Conservation (phyloP, 148 eudicot species). For the Chenopodium quinoa region DNA sequence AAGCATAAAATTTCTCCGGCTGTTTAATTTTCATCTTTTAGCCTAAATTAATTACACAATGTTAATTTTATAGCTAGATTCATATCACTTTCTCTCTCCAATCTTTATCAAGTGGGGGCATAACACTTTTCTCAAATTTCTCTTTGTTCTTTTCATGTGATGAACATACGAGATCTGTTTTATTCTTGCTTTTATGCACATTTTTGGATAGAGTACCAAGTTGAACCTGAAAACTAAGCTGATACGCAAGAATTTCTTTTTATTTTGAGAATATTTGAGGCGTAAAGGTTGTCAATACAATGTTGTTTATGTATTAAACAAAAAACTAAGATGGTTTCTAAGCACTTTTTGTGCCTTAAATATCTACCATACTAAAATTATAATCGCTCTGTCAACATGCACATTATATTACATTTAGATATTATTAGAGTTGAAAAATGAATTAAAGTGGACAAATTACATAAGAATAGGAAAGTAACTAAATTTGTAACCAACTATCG, state of each 20-base stretch:
- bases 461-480: too few relatives aligned
- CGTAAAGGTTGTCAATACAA: neutral
- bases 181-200: conserved; percentile 11
- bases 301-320: neutral
- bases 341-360: too few relatives aligned
- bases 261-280: neutral
- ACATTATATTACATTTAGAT: too few relatives aligned
- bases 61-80: neutral
- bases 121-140: conserved; percentile 8
- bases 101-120: conserved; percentile 16
- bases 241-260: conserved; percentile 6
- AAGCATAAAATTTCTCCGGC: conserved; percentile 5
- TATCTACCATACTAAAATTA: too few relatives aligned
- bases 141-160: conserved; percentile 6
- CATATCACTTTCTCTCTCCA: conserved; percentile 7
- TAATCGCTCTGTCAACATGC: too few relatives aligned
- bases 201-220: neutral
- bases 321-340: too few relatives aligned
- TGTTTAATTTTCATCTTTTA: conserved; percentile 21
- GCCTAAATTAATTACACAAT: neutral
- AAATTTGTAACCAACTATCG: too few relatives aligned
- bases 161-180: conserved; percentile 1
- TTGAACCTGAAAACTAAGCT: neutral
- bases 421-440: too few relatives aligned
- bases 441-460: too few relatives aligned